Evolutionary conservation across 345 rosid species (phyloP).

Genomic region (Turritis glabra): DNA sequence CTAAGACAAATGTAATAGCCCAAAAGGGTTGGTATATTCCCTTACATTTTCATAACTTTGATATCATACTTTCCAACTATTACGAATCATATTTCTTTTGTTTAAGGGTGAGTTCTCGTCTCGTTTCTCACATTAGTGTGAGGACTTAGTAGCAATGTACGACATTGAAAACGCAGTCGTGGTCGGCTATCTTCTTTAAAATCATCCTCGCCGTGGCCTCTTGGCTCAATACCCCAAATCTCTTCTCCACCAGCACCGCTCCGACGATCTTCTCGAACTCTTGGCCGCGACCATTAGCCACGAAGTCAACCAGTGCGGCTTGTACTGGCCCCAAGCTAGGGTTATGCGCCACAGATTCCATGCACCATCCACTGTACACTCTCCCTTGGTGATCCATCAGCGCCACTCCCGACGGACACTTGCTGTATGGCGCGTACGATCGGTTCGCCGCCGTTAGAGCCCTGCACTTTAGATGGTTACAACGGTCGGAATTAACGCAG

Average conservation of each 20-base stretch:
- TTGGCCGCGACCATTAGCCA: constrained; percentile 51
- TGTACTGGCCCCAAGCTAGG: constrained; percentile 90
- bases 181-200: constrained; percentile 55
- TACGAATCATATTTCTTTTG: too few species aligned
- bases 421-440: constrained; percentile 79
- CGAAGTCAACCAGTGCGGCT: constrained; percentile 78
- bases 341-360: constrained; percentile 82
- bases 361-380: constrained; percentile 66
- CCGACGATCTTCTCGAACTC: constrained; percentile 62
- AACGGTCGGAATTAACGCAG: background rate
- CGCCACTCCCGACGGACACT: constrained; percentile 82
- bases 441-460: constrained; percentile 71
- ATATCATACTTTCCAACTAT: too few species aligned
- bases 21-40: too few species aligned
- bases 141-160: constrained; percentile 61
- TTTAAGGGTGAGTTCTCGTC: too few species aligned
- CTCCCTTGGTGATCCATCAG: constrained; percentile 63
- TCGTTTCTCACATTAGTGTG: too few species aligned
- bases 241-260: constrained; percentile 76
- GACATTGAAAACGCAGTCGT: constrained; percentile 54
- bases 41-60: too few species aligned
- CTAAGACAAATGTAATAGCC: too few species aligned
- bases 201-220: constrained; percentile 66
- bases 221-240: constrained; percentile 57
- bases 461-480: constrained; percentile 20